These are phyloP conservation scores for Suillus plorans DNA, from an alignment of 768 basidiomycete species.

Conservation along the genomic window DNA sequence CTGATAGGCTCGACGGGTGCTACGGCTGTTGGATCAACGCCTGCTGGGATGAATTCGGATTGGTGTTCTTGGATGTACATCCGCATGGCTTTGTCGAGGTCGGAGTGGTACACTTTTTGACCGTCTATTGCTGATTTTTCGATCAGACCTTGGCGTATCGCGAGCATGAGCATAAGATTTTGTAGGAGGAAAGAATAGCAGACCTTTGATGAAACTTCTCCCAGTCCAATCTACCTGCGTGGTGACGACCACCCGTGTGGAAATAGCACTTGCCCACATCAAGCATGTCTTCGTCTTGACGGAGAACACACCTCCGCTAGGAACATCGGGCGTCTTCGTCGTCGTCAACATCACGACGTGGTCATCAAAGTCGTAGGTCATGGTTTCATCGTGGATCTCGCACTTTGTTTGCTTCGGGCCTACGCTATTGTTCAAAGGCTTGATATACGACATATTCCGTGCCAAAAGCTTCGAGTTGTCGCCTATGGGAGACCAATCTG, in stretches of 20 bases:
- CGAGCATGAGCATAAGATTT: neutral
- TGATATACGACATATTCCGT: slow-evolving; percentile 92
- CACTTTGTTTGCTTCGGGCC: slow-evolving; percentile 97
- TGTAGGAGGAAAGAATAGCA: slow-evolving; percentile 9
- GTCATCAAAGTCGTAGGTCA: slow-evolving; percentile 79
- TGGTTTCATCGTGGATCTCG: slow-evolving; percentile 86
- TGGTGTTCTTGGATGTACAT: slow-evolving; percentile 87
- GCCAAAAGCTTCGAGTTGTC: slow-evolving; percentile 68
- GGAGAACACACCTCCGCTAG: slow-evolving; percentile 87
- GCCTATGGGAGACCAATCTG: slow-evolving; percentile 83
- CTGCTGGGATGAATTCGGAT: slow-evolving; percentile 86
- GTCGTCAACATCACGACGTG: slow-evolving; percentile 84
- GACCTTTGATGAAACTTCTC: slow-evolving; percentile 94
- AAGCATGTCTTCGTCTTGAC: slow-evolving; percentile 95
- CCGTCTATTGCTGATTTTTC: slow-evolving; percentile 90
- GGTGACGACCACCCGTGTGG: slow-evolving; percentile 80
- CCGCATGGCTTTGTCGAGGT: slow-evolving; percentile 83
- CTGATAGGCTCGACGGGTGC: slow-evolving; percentile 43
- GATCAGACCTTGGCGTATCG: slow-evolving; percentile 70
- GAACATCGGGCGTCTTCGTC: slow-evolving; percentile 92
- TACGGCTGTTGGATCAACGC: slow-evolving; percentile 60
- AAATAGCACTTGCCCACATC: slow-evolving; percentile 85
- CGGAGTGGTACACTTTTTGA: slow-evolving; percentile 82
- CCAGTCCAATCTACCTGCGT: slow-evolving; percentile 96
- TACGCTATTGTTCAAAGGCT: slow-evolving; percentile 81